Percentiles rank a stretch among this genome's conserved stretches.
Evolutionary conservation across 2,329 filamentous ascomycete genomes (phyloP).

Genomic region (Aspergillus aculeatus): DNA sequence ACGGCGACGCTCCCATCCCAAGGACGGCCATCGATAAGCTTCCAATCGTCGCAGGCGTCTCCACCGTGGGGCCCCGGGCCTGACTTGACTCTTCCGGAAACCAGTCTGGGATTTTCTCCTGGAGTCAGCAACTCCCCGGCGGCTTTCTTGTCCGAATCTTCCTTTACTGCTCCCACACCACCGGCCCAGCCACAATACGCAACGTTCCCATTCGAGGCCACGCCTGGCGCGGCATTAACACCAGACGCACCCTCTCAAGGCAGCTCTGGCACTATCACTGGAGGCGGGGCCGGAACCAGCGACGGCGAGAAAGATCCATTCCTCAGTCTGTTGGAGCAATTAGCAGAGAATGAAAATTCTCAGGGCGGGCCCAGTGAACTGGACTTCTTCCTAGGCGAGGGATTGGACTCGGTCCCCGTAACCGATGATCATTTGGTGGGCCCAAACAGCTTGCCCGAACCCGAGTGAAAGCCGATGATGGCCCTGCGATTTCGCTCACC

Average conservation of each 20-base stretch:
- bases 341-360: conserved; percentile 74
- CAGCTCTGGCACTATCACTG: conserved; percentile 34
- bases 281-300: conserved; percentile 34
- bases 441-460: background rate
- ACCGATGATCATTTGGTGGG: background rate
- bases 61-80: conserved; percentile 6
- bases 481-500: background rate
- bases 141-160: conserved; percentile 34
- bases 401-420: conserved; percentile 11
- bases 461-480: background rate
- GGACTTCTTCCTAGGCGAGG: conserved; percentile 68
- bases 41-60: conserved; percentile 25
- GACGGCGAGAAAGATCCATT: conserved; percentile 77
- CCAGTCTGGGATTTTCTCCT: conserved; percentile 40
- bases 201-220: conserved; percentile 39
- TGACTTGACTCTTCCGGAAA: conserved; percentile 9
- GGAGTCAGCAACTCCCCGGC: conserved; percentile 33
- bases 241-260: conserved; percentile 46
- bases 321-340: conserved; percentile 72
- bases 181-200: conserved; percentile 36
- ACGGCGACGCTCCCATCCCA: conserved; percentile 13
- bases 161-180: conserved; percentile 28
- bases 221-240: conserved; percentile 25
- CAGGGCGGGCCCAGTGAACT: conserved; percentile 69
- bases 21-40: conserved; percentile 20